Percentiles rank a stretch among this genome's conserved stretches.
Conservation (phyloP, 441 rosid species). For the Hypseocharis bilobata region DNA sequence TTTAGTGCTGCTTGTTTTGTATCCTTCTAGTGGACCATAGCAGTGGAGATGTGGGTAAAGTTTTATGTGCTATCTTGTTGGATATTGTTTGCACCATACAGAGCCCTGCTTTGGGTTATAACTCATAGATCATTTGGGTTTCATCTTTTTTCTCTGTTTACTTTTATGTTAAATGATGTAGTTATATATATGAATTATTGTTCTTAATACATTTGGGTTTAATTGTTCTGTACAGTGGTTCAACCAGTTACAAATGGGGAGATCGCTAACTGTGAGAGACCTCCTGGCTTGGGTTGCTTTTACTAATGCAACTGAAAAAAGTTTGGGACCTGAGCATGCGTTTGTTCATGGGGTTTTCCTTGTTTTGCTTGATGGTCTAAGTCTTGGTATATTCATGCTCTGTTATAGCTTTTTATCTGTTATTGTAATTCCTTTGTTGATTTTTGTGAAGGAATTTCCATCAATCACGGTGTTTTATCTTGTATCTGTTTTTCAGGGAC, state of each 20-base stretch:
- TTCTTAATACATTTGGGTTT: constrained; percentile 13
- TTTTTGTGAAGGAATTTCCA: not conserved
- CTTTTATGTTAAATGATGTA: not conserved
- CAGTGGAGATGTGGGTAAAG: too few relatives aligned
- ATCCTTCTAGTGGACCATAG: too few relatives aligned
- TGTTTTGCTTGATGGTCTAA: constrained; percentile 85
- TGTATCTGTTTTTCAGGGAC: constrained; percentile 43
- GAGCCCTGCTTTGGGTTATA: too few relatives aligned
- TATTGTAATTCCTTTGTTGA: not conserved
- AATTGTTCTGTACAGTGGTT: constrained; percentile 59
- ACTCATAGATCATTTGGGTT: too few relatives aligned
- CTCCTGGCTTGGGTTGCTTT: constrained; percentile 87
- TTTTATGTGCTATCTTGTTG: too few relatives aligned
- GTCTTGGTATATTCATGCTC: constrained; percentile 50
- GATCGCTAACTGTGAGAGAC: constrained; percentile 87
- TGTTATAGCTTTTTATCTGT: not conserved
- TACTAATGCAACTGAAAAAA: constrained; percentile 43
- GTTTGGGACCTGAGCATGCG: constrained; percentile 54
- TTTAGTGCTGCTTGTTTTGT: too few relatives aligned
- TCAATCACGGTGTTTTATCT: not conserved
- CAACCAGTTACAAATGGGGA: constrained; percentile 67
- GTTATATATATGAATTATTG: constrained; percentile 1
- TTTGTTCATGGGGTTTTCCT: constrained; percentile 89
- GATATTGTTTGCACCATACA: too few relatives aligned
- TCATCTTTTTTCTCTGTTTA: not conserved